Percentiles rank a stretch among this genome's conserved stretches.
These are phyloP conservation scores for Lecanosticta acicola DNA, from an alignment of 2,329 filamentous ascomycete genomes.

Conservation along the genomic window DNA sequence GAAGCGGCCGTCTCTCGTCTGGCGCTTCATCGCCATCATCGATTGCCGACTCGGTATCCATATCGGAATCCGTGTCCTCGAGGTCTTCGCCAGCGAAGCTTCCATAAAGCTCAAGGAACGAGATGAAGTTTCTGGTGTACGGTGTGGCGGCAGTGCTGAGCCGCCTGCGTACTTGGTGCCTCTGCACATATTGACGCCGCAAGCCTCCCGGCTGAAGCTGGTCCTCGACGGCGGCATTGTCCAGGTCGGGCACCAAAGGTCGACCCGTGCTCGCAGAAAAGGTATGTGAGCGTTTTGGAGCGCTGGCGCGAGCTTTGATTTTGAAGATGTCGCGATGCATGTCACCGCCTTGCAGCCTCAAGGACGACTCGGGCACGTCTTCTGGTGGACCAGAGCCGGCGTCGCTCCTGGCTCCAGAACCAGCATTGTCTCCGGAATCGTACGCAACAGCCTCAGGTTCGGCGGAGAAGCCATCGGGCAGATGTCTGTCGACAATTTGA, in stretches of 20 bases:
- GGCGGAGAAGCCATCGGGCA: constrained; percentile 33
- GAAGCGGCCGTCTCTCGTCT: constrained; percentile 55
- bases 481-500: constrained; percentile 30
- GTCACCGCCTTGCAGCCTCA: constrained; percentile 68
- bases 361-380: constrained; percentile 52
- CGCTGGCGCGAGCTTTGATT: constrained; percentile 55
- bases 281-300: constrained; percentile 54
- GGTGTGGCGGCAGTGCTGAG: constrained; percentile 44
- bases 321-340: constrained; percentile 74
- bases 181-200: constrained; percentile 48
- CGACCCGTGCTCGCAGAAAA: constrained; percentile 50
- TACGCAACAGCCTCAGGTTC: constrained; percentile 27
- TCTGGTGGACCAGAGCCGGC: constrained; percentile 7
- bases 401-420: constrained; percentile 3
- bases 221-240: constrained; percentile 38
- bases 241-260: constrained; percentile 6
- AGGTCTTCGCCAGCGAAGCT: constrained; percentile 70
- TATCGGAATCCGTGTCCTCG: constrained; percentile 43
- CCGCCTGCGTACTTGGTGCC: constrained; percentile 39
- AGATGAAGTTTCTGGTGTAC: constrained; percentile 65
- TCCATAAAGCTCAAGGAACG: constrained; percentile 70
- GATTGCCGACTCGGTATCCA: constrained; percentile 50
- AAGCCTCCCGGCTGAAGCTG: constrained; percentile 50
- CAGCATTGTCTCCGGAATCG: constrained; percentile 9
- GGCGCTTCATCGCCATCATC: constrained; percentile 48